phyloP scores from a whole-genome alignment of 768 basidiomycete genomes.

The Pleurotus salmoneostramineus region DNA sequence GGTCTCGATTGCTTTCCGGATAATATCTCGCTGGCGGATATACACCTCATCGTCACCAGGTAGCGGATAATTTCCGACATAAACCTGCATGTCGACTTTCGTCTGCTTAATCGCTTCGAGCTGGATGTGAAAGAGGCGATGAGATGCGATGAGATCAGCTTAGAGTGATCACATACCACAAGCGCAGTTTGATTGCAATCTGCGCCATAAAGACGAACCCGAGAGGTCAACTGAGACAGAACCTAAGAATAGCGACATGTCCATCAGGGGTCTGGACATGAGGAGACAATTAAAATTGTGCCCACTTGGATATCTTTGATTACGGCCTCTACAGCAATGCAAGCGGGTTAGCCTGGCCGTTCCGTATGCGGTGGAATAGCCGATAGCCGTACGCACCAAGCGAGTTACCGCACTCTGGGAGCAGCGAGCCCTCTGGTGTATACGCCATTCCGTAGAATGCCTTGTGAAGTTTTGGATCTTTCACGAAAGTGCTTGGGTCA shows the following conservation, averaged over 20 bases:
- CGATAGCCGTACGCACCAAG: constrained; percentile 29
- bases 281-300: constrained; percentile 2
- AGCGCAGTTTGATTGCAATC: constrained; percentile 83
- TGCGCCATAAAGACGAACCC: constrained; percentile 80
- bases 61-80: constrained; percentile 65
- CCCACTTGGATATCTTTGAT: constrained; percentile 70
- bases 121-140: constrained; percentile 19
- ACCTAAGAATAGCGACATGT: constrained; percentile 36
- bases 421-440: constrained; percentile 70
- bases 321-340: constrained; percentile 38
- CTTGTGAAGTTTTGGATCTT: constrained; percentile 64
- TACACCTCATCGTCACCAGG: constrained; percentile 71
- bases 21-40: constrained; percentile 61
- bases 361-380: background rate
- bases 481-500: constrained; percentile 77
- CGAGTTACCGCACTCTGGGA: constrained; percentile 64
- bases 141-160: background rate
- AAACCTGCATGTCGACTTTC: constrained; percentile 83
- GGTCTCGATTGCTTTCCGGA: constrained; percentile 64
- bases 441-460: constrained; percentile 88
- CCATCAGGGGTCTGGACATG: constrained; percentile 9
- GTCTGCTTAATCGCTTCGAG: constrained; percentile 90
- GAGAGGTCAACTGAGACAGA: constrained; percentile 83
- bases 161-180: constrained; percentile 41
- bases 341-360: background rate